A percentile compares a stretch with the other conserved stretches of the same genome.
These are phyloP conservation scores for Aaosphaeria pasadenensis DNA, from an alignment of 2,329 filamentous ascomycete genomes.

Conservation along the genomic window DNA sequence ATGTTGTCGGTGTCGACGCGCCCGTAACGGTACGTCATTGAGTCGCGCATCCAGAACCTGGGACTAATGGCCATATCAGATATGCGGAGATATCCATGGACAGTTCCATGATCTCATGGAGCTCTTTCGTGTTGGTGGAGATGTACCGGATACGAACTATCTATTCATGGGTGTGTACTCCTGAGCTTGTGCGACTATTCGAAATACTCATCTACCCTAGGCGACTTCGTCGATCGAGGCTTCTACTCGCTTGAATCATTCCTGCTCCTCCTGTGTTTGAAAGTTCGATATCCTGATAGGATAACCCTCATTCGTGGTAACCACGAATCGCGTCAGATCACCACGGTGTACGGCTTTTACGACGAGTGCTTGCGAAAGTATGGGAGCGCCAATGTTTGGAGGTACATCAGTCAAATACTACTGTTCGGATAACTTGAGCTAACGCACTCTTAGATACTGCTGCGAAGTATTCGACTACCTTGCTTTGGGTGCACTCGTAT, in stretches of 20 bases:
- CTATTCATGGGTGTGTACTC: conserved; percentile 77
- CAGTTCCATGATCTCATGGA: conserved; percentile 98
- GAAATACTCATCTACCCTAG: conserved; percentile 41
- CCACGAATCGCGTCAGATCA: conserved; percentile 95
- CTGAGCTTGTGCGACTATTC: neutral
- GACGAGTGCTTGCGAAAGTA: conserved; percentile 96
- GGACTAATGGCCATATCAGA: neutral
- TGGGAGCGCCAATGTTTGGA: conserved; percentile 94
- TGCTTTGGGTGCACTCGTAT: conserved; percentile 80
- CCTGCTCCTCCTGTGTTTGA: conserved; percentile 88
- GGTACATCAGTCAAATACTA: conserved; percentile 42
- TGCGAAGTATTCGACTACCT: conserved; percentile 98
- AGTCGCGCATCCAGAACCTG: neutral
- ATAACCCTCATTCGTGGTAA: conserved; percentile 96
- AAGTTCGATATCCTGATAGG: conserved; percentile 94
- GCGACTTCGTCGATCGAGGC: conserved; percentile 95
- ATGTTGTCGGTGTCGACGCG: conserved; percentile 91
- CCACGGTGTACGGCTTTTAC: conserved; percentile 96
- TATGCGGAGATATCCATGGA: conserved; percentile 81
- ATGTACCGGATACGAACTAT: conserved; percentile 94
- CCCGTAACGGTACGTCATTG: conserved; percentile 72
- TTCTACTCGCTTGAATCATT: conserved; percentile 99
- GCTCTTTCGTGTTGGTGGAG: conserved; percentile 87
- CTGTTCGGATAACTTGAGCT: neutral
- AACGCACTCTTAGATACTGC: conserved; percentile 48